Evolutionary conservation across 352 stramenopile genomes (phyloP).

Genomic region (Phytophthora pinifolia): DNA sequence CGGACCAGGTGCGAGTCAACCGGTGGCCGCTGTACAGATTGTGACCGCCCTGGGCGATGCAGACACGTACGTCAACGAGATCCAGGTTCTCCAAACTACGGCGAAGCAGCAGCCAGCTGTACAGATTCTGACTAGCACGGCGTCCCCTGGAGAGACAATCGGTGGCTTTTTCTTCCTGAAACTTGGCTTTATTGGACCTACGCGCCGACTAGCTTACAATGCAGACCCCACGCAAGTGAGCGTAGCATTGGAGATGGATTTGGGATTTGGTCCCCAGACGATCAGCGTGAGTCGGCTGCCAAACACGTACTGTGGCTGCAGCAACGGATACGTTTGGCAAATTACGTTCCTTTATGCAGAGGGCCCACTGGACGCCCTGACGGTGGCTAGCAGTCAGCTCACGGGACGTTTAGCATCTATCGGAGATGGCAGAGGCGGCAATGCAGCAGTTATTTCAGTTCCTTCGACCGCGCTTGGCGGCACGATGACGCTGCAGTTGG

Average conservation of each 20-base stretch:
- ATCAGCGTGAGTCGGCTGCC: constrained; percentile 51
- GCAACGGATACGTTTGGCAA: constrained; percentile 67
- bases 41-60: constrained; percentile 55
- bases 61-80: constrained; percentile 60
- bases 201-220: constrained; percentile 63
- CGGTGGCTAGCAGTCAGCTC: constrained; percentile 42
- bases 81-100: constrained; percentile 62
- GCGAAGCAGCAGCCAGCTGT: constrained; percentile 59
- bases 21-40: constrained; percentile 72
- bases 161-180: constrained; percentile 76
- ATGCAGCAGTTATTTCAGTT: constrained; percentile 47
- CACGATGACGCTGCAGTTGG: constrained; percentile 65
- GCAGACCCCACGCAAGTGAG: constrained; percentile 67
- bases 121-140: constrained; percentile 71
- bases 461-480: constrained; percentile 64
- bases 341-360: constrained; percentile 80
- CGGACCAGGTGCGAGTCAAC: constrained; percentile 53
- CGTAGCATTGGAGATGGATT: constrained; percentile 72
- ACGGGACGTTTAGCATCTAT: constrained; percentile 55
- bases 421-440: constrained; percentile 50
- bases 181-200: constrained; percentile 50
- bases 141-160: constrained; percentile 59
- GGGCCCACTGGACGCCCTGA: constrained; percentile 52
- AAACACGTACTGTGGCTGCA: constrained; percentile 77
- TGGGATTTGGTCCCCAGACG: constrained; percentile 65